Percentiles rank a stretch among this genome's conserved stretches.
Conservation (phyloP, 1,284 basidiomycete species). For the Golubevia sp. region DNA sequence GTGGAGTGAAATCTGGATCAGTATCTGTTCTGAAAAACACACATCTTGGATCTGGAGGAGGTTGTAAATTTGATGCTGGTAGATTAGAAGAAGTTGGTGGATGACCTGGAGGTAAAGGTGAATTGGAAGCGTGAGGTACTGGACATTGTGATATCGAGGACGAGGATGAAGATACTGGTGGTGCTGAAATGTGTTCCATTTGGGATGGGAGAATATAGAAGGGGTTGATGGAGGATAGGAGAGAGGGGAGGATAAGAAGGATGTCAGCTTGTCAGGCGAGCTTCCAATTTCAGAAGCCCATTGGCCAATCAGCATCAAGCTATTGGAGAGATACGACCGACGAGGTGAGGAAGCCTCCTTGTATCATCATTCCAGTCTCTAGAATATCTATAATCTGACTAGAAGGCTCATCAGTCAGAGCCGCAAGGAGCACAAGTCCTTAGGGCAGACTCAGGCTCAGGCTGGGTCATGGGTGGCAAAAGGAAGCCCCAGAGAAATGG, state of each 20-base stretch:
- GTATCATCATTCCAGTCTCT: too few species aligned
- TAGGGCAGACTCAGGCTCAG: too few species aligned
- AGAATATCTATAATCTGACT: too few species aligned
- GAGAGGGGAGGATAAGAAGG: background rate
- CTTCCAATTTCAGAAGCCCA: too few species aligned
- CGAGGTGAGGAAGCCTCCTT: too few species aligned
- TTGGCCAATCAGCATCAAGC: too few species aligned
- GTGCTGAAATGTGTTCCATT: background rate
- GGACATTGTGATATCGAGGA: slow-evolving; percentile 32
- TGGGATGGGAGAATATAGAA: background rate
- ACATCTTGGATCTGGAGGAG: slow-evolving; percentile 47
- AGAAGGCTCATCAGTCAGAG: too few species aligned
- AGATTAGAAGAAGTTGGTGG: slow-evolving; percentile 33
- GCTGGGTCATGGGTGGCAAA: too few species aligned
- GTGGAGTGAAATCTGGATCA: slow-evolving; percentile 39
- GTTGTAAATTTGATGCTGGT: slow-evolving; percentile 35
- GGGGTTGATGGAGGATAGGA: background rate
- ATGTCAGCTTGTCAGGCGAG: background rate
- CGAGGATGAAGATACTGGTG: background rate
- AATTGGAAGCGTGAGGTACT: slow-evolving; percentile 49
- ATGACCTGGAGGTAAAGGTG: slow-evolving; percentile 58
- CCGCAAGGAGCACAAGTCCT: too few species aligned
- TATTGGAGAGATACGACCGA: too few species aligned
- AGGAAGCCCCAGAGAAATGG: too few species aligned
- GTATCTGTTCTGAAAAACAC: slow-evolving; percentile 55